Evolutionary conservation across 441 rosid species (phyloP).

Genomic region (Populus hybrid): DNA sequence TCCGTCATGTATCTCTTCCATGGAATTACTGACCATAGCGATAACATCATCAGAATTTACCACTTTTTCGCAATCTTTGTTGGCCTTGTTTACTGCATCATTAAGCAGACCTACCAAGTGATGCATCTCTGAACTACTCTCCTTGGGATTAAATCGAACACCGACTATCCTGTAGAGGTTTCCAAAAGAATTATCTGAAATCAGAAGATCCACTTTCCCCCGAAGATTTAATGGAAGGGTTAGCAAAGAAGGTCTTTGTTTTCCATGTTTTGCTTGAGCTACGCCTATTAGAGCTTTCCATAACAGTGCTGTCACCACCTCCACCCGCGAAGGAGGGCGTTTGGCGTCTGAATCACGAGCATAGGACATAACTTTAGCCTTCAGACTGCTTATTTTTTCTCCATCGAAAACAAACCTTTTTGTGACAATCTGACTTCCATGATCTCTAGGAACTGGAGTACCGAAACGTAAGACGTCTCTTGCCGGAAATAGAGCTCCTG

Average conservation of each 20-base stretch:
- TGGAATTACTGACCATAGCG: neutral
- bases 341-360: neutral
- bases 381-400: conserved; percentile 19
- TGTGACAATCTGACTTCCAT: conserved; percentile 1
- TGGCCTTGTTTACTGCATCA: conserved; percentile 9
- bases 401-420: conserved; percentile 31
- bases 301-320: conserved; percentile 37
- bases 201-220: neutral
- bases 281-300: conserved; percentile 25
- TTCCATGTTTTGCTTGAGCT: conserved; percentile 1
- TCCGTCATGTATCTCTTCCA: neutral
- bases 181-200: conserved; percentile 14
- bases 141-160: neutral
- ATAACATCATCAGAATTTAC: conserved; percentile 13
- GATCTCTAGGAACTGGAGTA: neutral
- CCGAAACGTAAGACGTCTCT: neutral
- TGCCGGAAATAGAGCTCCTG: conserved; percentile 21
- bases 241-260: conserved; percentile 12
- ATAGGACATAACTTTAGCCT: conserved; percentile 13
- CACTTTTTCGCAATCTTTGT: neutral
- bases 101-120: conserved; percentile 13
- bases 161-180: conserved; percentile 17
- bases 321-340: conserved; percentile 29
- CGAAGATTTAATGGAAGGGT: conserved; percentile 22
- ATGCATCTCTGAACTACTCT: conserved; percentile 7